Evolutionary conservation across 2,329 filamentous ascomycete species (phyloP), one percentile per base, ranked within the genome.

Genomic region (Tolypocladium tundrense): DNA sequence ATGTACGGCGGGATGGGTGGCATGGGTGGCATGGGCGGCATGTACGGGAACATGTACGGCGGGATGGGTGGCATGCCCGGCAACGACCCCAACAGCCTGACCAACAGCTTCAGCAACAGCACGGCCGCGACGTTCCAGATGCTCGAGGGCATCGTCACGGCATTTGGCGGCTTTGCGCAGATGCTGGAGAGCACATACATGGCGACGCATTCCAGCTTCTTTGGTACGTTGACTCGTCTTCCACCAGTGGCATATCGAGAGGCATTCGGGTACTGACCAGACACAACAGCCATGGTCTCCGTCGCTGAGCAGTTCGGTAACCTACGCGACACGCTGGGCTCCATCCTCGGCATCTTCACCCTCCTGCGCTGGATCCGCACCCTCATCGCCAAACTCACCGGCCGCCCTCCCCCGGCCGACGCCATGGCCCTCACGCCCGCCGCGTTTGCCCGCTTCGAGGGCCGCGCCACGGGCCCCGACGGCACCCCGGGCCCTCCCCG

Each of bases 151-250:
- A 89, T 99, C 59, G 94, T 99, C 16, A 90, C 91, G 31, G 92
- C 94, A 2, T 99, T 99, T 77, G 92, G 92, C 24, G 94, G 95
- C 0, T 97, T 99, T 70, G 91, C 95, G 14, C 94, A 99, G 77
- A 99, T 99, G 94, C 81, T 99, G 35, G 94, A 99, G 76, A 97
- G 94, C 78, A 97, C 94, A 13, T 99, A 97, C 68, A 99, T 99
- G 95, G 94, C 95, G 37, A 99, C 94, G 0, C 94, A 99, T 74
- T 97, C 92, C 7, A 96, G 91, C 57, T 99, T 99, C 74, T 99
- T 97, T 68, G 92, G 91, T 96, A 82, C 67, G 88, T 64, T 31
- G 19, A 21, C 9, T 6, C 27, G 31, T 33, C 14, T 19, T 31
- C 8, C 24, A 10, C 19, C 14, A 8, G 27, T 27, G 4, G 27